A percentile compares a stretch with the other conserved stretches of the same genome.
These are phyloP conservation scores for Daldinia concentrica DNA, from an alignment of 495 filamentous ascomycete species.

Conservation along the genomic window DNA sequence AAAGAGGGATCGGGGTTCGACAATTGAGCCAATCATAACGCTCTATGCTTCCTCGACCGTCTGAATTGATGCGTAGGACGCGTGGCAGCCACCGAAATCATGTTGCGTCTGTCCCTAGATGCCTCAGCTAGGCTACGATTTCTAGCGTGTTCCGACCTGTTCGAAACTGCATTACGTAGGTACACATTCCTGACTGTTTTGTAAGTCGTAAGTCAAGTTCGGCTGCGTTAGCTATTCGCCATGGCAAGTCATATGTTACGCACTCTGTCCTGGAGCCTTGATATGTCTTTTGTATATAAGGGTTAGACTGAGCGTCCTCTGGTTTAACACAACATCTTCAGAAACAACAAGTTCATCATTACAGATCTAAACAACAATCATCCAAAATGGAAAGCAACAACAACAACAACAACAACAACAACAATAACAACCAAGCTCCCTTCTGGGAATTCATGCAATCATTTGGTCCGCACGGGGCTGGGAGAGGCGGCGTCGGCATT, in stretches of 20 bases:
- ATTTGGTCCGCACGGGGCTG: conserved; percentile 25
- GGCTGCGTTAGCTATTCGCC: conserved; percentile 36
- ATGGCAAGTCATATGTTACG: conserved; percentile 25
- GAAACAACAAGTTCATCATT: conserved; percentile 8
- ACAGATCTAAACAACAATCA: conserved; percentile 4
- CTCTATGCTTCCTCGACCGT: background rate
- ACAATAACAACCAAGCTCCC: conserved; percentile 31
- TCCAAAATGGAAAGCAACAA: conserved; percentile 37
- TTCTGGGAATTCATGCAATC: conserved; percentile 48
- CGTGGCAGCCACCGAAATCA: conserved; percentile 33
- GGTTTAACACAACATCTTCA: conserved; percentile 2
- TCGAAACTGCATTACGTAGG: conserved; percentile 38
- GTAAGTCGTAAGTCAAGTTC: conserved; percentile 27
- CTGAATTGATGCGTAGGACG: conserved; percentile 27
- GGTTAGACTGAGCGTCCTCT: background rate
- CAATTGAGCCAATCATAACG: conserved; percentile 25
- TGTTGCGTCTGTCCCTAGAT: conserved; percentile 1
- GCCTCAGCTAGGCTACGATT: conserved; percentile 23
- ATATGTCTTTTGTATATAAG: conserved; percentile 28
- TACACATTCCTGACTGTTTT: conserved; percentile 18
- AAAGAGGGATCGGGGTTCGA: conserved; percentile 12
- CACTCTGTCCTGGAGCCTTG: conserved; percentile 25
- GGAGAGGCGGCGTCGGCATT: conserved; percentile 43
- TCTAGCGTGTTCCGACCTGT: conserved; percentile 36
- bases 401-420: too few relatives aligned